Base-by-base conservation (phyloP, 2,329 filamentous ascomycete genomes). In the Shiraia sp. region DNA sequence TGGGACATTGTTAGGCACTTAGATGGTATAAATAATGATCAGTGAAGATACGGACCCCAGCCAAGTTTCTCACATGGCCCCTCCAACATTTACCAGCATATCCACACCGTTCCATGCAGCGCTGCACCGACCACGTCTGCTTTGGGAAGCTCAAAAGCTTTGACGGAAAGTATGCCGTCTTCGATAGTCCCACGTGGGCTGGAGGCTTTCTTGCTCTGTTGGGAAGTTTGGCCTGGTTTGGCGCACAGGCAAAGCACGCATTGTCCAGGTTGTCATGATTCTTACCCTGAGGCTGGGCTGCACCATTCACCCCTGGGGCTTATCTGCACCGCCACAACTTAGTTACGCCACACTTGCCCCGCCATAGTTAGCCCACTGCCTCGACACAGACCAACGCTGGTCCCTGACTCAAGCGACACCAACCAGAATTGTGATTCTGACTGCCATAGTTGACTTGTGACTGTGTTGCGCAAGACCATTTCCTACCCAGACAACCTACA, bases 91-190 rank as follows among this genome's bases (percentile, higher is more conserved):
- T 19, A 14, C 10, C 28, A n/a, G 33, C 39, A 27, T 23, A 29
- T 46, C 43, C 45, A 40, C 40, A 37, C 37, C 27, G 36, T 43
- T 42, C 31, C 50, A 44, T 57, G 57, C 50, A 49, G 49, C 17
- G 36, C 39, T 40, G 43, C 42, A 53, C 45, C 53, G 52, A 52
- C 55, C 51, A 57, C 51, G 40, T 23, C 53, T 59, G 49, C 48
- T 61, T 59, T 63, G 62, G 63, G 63, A 41, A 67, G 62, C 60
- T 65, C 49, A 47, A 41, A 66, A 61, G 60, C 63, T 66, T 57
- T 55, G 61, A 66, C 63, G 36, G 40, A 40, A 48, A 54, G 52
- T 35, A 45, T 38, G 46, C 62, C 40, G 61, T 43, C 27, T 56
- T 64, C 61, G 27, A 67, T 55, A 39, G 43, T 54, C 55, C 51